These are phyloP conservation scores for Guyanaporus albipodus DNA, from an alignment of 768 basidiomycete species.

Conservation along the genomic window DNA sequence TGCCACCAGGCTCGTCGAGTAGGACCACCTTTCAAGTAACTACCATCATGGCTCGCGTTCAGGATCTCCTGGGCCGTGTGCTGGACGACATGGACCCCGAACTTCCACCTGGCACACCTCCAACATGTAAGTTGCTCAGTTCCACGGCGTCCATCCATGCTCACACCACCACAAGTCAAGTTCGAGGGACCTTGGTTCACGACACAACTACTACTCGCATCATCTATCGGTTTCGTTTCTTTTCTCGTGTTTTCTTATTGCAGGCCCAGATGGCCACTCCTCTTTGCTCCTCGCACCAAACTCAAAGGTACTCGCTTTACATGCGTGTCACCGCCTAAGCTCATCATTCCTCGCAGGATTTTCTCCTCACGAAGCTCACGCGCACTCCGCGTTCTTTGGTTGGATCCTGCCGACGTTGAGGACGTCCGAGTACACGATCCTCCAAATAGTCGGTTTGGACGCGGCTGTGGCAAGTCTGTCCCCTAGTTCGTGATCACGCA, in stretches of 20 bases:
- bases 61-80: conserved; percentile 17
- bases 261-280: conserved; percentile 80
- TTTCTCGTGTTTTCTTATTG: conserved; percentile 89
- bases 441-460: conserved; percentile 96
- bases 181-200: conserved; percentile 96
- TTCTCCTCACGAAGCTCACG: conserved; percentile 90
- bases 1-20: background rate
- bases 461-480: conserved; percentile 79
- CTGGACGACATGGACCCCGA: conserved; percentile 36
- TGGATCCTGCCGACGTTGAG: conserved; percentile 93
- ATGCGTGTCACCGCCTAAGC: background rate
- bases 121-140: conserved; percentile 46
- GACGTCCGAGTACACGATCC: conserved; percentile 87
- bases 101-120: conserved; percentile 61
- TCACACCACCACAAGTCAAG: conserved; percentile 44
- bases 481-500: background rate
- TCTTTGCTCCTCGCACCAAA: conserved; percentile 92
- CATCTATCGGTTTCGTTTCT: conserved; percentile 69
- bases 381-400: conserved; percentile 83
- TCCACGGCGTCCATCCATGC: background rate
- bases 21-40: background rate
- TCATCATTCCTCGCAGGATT: conserved; percentile 54
- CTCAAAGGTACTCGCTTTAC: conserved; percentile 65
- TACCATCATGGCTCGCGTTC: conserved; percentile 13
- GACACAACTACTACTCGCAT: conserved; percentile 80